phyloP scores from a whole-genome alignment of 306 rosid genomes.

The Vigna unguiculata region DNA sequence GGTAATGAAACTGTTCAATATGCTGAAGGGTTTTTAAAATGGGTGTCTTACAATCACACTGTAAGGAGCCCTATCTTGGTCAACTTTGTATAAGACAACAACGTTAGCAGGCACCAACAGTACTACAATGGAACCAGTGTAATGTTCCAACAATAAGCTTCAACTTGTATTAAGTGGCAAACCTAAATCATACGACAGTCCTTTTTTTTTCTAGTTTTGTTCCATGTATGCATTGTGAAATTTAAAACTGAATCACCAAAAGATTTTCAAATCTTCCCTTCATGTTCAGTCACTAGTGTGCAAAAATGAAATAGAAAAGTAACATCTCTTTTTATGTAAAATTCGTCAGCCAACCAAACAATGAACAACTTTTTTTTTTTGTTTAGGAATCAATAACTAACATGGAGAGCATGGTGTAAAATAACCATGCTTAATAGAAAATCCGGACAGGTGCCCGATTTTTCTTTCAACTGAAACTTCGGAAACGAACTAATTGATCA shows the following conservation, averaged over 20 bases:
- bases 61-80: conserved; percentile 67
- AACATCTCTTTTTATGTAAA: not conserved
- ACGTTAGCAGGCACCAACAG: conserved; percentile 35
- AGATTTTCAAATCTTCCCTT: not conserved
- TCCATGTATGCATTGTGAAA: conserved; percentile 6
- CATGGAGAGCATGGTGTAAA: not conserved
- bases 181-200: not conserved
- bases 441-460: not conserved
- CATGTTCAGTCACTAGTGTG: not conserved
- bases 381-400: not conserved
- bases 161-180: not conserved
- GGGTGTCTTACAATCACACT: conserved; percentile 56
- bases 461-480: conserved; percentile 9
- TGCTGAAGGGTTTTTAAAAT: conserved; percentile 63
- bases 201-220: conserved; percentile 26
- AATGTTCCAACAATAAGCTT: conserved; percentile 7
- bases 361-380: not conserved
- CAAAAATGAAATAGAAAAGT: not conserved
- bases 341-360: not conserved
- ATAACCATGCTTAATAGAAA: not conserved
- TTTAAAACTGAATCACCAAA: conserved; percentile 17
- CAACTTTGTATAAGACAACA: conserved; percentile 45
- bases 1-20: conserved; percentile 44
- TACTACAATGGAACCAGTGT: conserved; percentile 27
- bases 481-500: not conserved